phyloP scores from a whole-genome alignment of 78 protist species.

The Goniomonas avonlea region DNA sequence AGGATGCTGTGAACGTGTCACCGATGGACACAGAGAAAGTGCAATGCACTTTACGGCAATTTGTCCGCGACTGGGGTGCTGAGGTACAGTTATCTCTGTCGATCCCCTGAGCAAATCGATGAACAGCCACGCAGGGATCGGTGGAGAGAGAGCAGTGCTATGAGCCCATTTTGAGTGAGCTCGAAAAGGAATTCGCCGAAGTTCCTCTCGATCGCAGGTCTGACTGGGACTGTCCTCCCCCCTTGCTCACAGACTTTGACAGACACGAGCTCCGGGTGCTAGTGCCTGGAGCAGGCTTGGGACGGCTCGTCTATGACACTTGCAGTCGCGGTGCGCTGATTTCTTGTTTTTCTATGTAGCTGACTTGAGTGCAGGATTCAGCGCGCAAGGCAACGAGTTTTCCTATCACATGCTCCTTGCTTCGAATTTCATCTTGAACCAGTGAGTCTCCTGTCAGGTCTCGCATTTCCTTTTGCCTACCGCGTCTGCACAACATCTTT shows the following conservation, averaged over 20 bases:
- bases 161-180: conserved; percentile 24
- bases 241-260: not conserved
- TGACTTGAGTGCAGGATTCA: too few species aligned
- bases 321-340: not conserved
- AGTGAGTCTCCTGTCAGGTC: too few species aligned
- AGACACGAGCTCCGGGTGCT: conserved; percentile 27
- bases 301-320: conserved; percentile 59
- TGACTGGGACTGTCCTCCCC: not conserved
- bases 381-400: conserved; percentile 60
- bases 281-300: conserved; percentile 74
- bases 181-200: not conserved
- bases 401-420: conserved; percentile 62
- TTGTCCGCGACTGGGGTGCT: conserved; percentile 58
- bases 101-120: not conserved
- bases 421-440: conserved; percentile 53
- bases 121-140: not conserved
- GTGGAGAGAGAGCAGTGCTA: not conserved
- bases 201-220: not conserved
- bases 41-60: conserved; percentile 31
- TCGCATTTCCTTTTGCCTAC: too few species aligned
- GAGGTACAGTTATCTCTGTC: conserved; percentile 34
- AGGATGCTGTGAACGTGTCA: too few species aligned
- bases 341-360: not conserved
- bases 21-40: conserved; percentile 9
- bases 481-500: too few species aligned